A percentile compares a stretch with the other conserved stretches of the same genome.
Evolutionary conservation across 805 yeast genomes (phyloP).

Genomic region (Teunomyces lycoperdinae): DNA sequence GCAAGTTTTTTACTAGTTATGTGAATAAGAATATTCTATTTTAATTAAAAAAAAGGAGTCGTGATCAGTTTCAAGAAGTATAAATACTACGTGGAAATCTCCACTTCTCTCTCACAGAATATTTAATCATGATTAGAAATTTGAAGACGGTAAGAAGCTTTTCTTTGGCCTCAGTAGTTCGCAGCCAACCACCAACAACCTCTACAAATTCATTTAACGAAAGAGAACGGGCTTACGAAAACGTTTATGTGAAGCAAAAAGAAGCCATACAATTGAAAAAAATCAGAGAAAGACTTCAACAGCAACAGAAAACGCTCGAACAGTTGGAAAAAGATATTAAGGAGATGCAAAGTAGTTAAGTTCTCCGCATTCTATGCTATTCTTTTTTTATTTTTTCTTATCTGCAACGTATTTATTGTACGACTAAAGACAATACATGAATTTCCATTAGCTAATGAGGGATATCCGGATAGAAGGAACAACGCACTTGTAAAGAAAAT

Average conservation of each 20-base stretch:
- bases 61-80: background rate
- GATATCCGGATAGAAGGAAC: background rate
- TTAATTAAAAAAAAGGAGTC: background rate
- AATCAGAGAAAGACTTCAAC: slow-evolving; percentile 69
- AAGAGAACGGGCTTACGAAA: slow-evolving; percentile 92
- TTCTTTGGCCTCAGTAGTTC: slow-evolving; percentile 23
- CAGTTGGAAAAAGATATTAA: slow-evolving; percentile 50
- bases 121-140: background rate
- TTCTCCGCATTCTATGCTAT: background rate
- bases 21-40: background rate
- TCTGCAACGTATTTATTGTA: background rate
- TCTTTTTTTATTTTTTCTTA: background rate
- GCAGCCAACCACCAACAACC: slow-evolving; percentile 14
- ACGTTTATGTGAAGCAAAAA: slow-evolving; percentile 77
- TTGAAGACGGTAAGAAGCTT: slow-evolving; percentile 23
- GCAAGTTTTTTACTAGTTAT: background rate
- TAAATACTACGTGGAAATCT: background rate
- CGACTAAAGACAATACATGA: background rate
- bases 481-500: too few relatives aligned
- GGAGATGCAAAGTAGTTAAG: slow-evolving; percentile 2
- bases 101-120: background rate
- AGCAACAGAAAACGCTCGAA: slow-evolving; percentile 60
- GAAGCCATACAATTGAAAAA: slow-evolving; percentile 82
- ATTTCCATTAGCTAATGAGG: background rate
- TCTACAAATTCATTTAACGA: slow-evolving; percentile 45